Conservation (phyloP, 768 basidiomycete species). For the Suillus hirtellus region DNA sequence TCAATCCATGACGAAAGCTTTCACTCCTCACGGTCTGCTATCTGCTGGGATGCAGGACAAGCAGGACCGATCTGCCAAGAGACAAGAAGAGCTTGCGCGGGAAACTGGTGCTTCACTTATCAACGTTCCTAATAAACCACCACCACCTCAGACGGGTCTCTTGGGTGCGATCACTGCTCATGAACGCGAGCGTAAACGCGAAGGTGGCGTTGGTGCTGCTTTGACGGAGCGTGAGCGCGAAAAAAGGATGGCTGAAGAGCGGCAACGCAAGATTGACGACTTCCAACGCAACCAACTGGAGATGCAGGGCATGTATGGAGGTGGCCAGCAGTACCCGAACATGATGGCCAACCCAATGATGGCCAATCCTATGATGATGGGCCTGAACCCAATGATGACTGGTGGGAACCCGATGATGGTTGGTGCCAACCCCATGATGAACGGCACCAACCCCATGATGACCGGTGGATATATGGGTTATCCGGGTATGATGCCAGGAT, state of each 20-base stretch:
- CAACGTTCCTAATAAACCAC: constrained; percentile 94
- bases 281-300: constrained; percentile 87
- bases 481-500: constrained; percentile 41
- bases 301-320: constrained; percentile 81
- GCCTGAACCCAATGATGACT: constrained; percentile 59
- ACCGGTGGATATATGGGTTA: constrained; percentile 50
- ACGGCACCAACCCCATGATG: constrained; percentile 50
- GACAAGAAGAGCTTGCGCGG: constrained; percentile 90
- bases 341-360: constrained; percentile 69
- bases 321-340: constrained; percentile 41
- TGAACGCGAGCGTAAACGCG: constrained; percentile 90
- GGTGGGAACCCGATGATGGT: constrained; percentile 53
- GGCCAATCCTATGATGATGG: constrained; percentile 67
- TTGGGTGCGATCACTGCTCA: constrained; percentile 96
- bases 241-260: constrained; percentile 86
- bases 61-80: constrained; percentile 92
- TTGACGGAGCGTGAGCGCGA: constrained; percentile 96
- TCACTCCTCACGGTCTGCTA: constrained; percentile 91
- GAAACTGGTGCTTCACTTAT: constrained; percentile 90
- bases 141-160: constrained; percentile 91
- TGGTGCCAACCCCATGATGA: constrained; percentile 47
- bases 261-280: constrained; percentile 91
- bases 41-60: constrained; percentile 95
- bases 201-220: constrained; percentile 92
- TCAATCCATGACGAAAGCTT: constrained; percentile 86